Evolutionary conservation across 2,329 filamentous ascomycete genomes (phyloP).

Genomic region (Chaetomiaceae sp.): DNA sequence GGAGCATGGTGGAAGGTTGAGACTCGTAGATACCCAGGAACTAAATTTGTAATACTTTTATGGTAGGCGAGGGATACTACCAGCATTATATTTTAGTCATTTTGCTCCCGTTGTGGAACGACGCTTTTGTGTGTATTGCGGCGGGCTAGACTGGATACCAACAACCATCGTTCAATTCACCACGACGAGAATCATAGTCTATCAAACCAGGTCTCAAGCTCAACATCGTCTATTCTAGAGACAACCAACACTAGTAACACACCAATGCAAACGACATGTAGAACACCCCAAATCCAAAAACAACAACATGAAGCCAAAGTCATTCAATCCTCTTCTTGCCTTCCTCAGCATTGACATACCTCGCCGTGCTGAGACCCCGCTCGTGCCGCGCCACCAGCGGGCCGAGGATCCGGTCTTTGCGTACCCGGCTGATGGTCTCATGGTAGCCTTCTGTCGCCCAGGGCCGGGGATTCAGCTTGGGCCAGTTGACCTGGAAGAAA

Average conservation of each 20-base stretch:
- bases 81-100: background rate
- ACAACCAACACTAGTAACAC: background rate
- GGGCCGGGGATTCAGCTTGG: conserved; percentile 84
- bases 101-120: no score
- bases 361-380: conserved; percentile 74
- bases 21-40: background rate
- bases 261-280: background rate
- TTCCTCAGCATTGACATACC: conserved; percentile 84
- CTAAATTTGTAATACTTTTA: background rate
- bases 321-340: conserved; percentile 98
- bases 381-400: conserved; percentile 70
- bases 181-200: background rate
- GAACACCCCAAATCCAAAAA: background rate
- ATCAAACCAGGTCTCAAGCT: background rate
- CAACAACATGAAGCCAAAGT: conserved; percentile 3
- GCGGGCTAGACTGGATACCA: no score
- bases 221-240: background rate
- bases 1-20: background rate
- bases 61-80: background rate
- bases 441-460: conserved; percentile 85
- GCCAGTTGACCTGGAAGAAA: conserved; percentile 81
- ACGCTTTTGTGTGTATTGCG: no score
- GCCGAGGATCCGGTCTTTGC: conserved; percentile 78
- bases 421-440: conserved; percentile 76
- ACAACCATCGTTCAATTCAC: no score